Evolutionary conservation across 1,284 basidiomycete genomes (phyloP).

Genomic region (Ustilago crameri): DNA sequence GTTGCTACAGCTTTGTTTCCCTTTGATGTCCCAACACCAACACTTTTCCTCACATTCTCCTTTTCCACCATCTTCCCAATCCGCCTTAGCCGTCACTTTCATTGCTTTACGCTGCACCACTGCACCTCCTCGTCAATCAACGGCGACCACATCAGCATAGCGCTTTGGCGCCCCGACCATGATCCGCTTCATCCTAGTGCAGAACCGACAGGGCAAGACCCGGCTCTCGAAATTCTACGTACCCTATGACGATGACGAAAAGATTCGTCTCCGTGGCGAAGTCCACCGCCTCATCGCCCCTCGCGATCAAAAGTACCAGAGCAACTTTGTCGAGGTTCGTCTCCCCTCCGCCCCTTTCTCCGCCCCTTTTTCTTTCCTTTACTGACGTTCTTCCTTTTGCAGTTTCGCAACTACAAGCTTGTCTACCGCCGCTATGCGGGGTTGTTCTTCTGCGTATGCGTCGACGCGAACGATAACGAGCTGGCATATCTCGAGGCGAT

Average conservation of each 20-base stretch:
- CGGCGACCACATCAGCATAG: too few species aligned
- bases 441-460: constrained; percentile 88
- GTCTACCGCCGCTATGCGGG: constrained; percentile 76
- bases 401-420: constrained; percentile 62
- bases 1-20: not conserved
- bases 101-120: too few species aligned
- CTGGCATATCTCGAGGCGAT: constrained; percentile 96
- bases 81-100: too few species aligned
- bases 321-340: constrained; percentile 95
- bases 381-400: not conserved
- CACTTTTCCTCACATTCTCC: not conserved
- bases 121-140: too few species aligned
- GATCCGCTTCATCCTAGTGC: constrained; percentile 92
- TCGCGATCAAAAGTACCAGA: constrained; percentile 98
- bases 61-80: too few species aligned
- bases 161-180: too few species aligned
- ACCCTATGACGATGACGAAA: constrained; percentile 71
- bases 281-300: constrained; percentile 94
- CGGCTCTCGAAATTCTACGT: constrained; percentile 96
- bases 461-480: constrained; percentile 98
- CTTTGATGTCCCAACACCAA: not conserved
- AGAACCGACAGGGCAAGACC: constrained; percentile 98
- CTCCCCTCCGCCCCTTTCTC: not conserved
- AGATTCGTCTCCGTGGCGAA: constrained; percentile 91
- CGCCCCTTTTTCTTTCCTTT: too few species aligned